phyloP scores from a whole-genome alignment of 2,329 filamentous ascomycete genomes.

The Orbilia oligospora region DNA sequence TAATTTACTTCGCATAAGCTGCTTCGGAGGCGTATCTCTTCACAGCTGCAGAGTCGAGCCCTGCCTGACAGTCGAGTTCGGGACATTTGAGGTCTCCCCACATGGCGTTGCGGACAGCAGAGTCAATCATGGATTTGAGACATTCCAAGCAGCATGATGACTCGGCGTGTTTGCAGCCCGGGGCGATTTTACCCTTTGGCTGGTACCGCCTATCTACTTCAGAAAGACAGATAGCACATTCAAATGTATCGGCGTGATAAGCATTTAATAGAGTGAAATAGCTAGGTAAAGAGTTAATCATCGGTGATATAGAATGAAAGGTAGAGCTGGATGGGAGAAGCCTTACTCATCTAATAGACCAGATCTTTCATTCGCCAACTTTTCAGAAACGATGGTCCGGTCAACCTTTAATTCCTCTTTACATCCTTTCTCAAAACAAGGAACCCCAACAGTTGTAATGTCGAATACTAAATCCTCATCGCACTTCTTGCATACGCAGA shows the following conservation, averaged over 20 bases:
- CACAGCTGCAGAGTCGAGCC: constrained; percentile 38
- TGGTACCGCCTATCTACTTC: constrained; percentile 51
- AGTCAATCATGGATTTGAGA: constrained; percentile 55
- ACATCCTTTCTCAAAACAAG: constrained; percentile 48
- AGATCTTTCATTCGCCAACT: constrained; percentile 37
- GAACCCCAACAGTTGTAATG: constrained; percentile 46
- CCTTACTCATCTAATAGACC: constrained; percentile 44
- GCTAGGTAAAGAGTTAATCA: neutral
- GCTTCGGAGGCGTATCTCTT: constrained; percentile 45
- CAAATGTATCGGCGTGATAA: constrained; percentile 49
- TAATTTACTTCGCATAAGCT: constrained; percentile 49
- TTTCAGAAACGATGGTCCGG: constrained; percentile 34
- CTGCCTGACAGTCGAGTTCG: constrained; percentile 41
- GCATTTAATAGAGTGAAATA: constrained; percentile 46
- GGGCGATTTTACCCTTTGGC: constrained; percentile 49
- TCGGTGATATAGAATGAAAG: neutral
- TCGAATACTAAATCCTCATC: constrained; percentile 56
- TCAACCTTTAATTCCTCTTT: constrained; percentile 54
- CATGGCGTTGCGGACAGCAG: constrained; percentile 57
- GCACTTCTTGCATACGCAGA: constrained; percentile 52
- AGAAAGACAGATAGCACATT: constrained; percentile 46
- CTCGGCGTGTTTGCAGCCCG: constrained; percentile 46
- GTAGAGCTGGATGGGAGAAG: neutral
- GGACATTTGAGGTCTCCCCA: constrained; percentile 59
- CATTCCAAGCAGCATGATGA: constrained; percentile 48